Evolutionary conservation across 2,329 filamentous ascomycete species (phyloP), one percentile per base, ranked within the genome.

Genomic region (Sclerotinia glacialis): DNA sequence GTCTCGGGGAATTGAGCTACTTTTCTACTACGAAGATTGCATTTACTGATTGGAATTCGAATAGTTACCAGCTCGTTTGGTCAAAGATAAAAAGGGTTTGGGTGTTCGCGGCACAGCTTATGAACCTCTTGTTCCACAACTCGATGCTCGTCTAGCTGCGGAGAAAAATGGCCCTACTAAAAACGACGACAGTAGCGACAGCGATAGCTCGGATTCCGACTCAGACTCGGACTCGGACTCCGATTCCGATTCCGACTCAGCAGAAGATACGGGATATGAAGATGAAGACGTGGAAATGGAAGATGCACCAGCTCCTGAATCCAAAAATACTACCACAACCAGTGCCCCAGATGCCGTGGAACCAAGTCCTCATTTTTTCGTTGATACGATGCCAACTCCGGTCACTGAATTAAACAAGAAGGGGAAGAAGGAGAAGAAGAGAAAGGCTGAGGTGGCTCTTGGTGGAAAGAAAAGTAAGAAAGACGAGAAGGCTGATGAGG

Each of bases 401-500:
- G 67, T 72, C 1, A 26, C 28, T 46, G 37, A 54, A 3, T 37
- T 42, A 3, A 40, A 53, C 23, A 71, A 70, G 67, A 64, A 69
- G 55, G 67, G 64, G n/a, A 70, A 68, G 56, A 71, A 72, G 14
- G 47, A 46, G 46, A 56, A 61, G 6, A 63, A 63, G 34, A 53
- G 23, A 26, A 42, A 52, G 34, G 9, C 40, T 12, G 40, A 64
- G 4, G 52, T 47, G n/a, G 11, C 31, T 47, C 26, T 37, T 3
- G n/a, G 4, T 14, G 59, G 28, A 12, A 31, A 40, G 23, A 64
- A 67, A 31, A 28, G 34, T 11, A 65, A 67, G 46, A 92, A 97
- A 31, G 91, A 96, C 71, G 96, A 95, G 81, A 87, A 91, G 55
- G 26, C 21, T 6, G 26, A 53, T 18, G 26, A n/a, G 9, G 58